These are phyloP conservation scores for Lophiostoma macrostomum DNA, from an alignment of 495 filamentous ascomycete genomes.

Conservation along the genomic window DNA sequence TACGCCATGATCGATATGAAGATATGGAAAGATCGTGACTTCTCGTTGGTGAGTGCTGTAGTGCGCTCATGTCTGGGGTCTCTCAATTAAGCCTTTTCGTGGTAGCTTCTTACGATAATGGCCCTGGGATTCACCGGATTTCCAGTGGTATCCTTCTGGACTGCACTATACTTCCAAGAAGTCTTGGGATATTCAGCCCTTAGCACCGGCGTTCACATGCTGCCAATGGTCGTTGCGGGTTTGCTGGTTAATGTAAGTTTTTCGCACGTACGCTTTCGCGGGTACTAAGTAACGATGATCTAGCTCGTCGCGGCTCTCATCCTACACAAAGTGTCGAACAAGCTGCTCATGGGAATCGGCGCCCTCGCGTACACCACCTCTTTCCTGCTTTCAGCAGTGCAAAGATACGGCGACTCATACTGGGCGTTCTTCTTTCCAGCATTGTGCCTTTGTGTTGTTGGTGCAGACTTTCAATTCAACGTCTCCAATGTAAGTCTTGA, in stretches of 20 bases:
- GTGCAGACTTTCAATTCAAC: conserved; percentile 54
- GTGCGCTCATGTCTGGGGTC: not conserved
- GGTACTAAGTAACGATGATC: not conserved
- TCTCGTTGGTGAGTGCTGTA: conserved; percentile 32
- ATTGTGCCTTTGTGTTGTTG: conserved; percentile 38
- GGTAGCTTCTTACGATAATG: conserved; percentile 34
- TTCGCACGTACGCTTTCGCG: no score
- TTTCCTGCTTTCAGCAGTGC: conserved; percentile 39
- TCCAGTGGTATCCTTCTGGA: conserved; percentile 48
- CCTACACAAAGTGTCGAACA: conserved; percentile 42
- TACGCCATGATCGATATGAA: conserved; percentile 44
- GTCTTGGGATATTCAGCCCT: conserved; percentile 36
- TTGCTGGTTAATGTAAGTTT: conserved; percentile 37
- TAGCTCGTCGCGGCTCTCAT: conserved; percentile 40
- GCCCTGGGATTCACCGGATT: conserved; percentile 40
- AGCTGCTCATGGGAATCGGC: conserved; percentile 42
- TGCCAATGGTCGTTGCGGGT: conserved; percentile 41
- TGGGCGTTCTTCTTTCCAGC: conserved; percentile 43
- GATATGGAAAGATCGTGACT: conserved; percentile 44
- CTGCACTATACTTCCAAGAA: conserved; percentile 54
- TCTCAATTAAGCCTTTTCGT: not conserved
- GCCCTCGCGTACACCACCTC: conserved; percentile 34
- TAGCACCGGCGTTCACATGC: conserved; percentile 37
- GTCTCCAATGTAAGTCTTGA: conserved; percentile 58
- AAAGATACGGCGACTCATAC: conserved; percentile 36